Evolutionary conservation across 169 alveolate genomes (phyloP).

Genomic region (Plasmodium fragile): DNA sequence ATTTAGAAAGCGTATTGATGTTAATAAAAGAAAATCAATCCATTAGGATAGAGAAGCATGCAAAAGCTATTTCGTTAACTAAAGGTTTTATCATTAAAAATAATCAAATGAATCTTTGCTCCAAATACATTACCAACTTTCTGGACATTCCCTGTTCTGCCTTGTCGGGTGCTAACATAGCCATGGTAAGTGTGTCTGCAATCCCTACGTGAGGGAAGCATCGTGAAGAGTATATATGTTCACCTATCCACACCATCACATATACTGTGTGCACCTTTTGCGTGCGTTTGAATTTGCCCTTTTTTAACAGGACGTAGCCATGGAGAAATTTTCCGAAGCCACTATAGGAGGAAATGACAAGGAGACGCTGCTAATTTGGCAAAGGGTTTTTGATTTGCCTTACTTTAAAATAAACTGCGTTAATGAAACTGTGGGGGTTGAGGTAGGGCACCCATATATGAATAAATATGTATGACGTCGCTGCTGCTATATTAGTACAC

Average conservation of each 20-base stretch:
- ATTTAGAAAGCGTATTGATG: conserved; percentile 75
- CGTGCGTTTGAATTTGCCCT: not conserved
- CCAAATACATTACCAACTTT: conserved; percentile 80
- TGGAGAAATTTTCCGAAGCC: conserved; percentile 94
- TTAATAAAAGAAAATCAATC: conserved; percentile 40
- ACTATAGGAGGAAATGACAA: conserved; percentile 92
- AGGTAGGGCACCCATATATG: conserved; percentile 68
- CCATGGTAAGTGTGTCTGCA: conserved; percentile 77
- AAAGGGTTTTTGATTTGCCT: conserved; percentile 92
- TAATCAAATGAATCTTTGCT: conserved; percentile 81
- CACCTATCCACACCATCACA: not conserved
- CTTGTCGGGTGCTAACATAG: conserved; percentile 93
- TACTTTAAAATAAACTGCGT: conserved; percentile 92
- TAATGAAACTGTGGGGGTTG: conserved; percentile 92
- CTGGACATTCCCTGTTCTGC: conserved; percentile 88
- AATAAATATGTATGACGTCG: not conserved
- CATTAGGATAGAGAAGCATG: conserved; percentile 72
- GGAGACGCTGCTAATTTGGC: conserved; percentile 87
- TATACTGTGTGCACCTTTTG: not conserved
- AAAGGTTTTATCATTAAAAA: conserved; percentile 88
- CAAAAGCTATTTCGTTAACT: conserved; percentile 87
- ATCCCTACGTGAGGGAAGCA: not conserved
- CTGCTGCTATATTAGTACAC: not conserved
- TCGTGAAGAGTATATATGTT: not conserved
- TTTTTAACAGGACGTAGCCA: conserved; percentile 88